A percentile compares a stretch with the other conserved stretches of the same genome.
Evolutionary conservation across 371 early-diverging fungal species (phyloP).

Genomic region (Batkoa obscura): DNA sequence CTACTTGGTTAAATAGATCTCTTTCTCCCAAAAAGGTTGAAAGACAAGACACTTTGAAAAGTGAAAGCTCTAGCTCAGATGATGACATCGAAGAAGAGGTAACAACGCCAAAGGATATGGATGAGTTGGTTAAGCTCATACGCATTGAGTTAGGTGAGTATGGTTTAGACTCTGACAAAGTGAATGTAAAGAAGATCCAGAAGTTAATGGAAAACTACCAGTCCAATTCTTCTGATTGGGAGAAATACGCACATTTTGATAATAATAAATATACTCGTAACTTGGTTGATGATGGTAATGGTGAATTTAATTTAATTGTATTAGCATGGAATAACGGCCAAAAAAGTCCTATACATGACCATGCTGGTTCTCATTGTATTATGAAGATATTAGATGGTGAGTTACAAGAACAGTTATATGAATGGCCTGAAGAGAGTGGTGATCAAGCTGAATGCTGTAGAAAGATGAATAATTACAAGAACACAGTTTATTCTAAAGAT

Average conservation of each 20-base stretch:
- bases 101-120: constrained; percentile 12
- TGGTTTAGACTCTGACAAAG: constrained; percentile 33
- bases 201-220: constrained; percentile 38
- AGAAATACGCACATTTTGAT: constrained; percentile 57
- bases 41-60: neutral
- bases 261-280: constrained; percentile 62
- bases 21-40: neutral
- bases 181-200: constrained; percentile 35
- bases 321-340: constrained; percentile 60
- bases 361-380: constrained; percentile 77
- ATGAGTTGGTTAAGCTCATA: constrained; percentile 22
- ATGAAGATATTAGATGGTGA: constrained; percentile 81
- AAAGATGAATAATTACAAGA: constrained; percentile 20
- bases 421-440: constrained; percentile 37
- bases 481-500: constrained; percentile 29
- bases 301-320: constrained; percentile 81
- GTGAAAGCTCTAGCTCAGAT: too few species aligned
- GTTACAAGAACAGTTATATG: constrained; percentile 57
- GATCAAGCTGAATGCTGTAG: constrained; percentile 11
- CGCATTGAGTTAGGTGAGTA: constrained; percentile 22
- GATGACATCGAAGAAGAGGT: neutral
- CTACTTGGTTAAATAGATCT: neutral
- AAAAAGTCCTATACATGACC: constrained; percentile 78
- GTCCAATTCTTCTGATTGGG: constrained; percentile 51
- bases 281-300: constrained; percentile 80